Evolutionary conservation across 208 protist species (phyloP).

Genomic region (Trichomonas gallinae): DNA sequence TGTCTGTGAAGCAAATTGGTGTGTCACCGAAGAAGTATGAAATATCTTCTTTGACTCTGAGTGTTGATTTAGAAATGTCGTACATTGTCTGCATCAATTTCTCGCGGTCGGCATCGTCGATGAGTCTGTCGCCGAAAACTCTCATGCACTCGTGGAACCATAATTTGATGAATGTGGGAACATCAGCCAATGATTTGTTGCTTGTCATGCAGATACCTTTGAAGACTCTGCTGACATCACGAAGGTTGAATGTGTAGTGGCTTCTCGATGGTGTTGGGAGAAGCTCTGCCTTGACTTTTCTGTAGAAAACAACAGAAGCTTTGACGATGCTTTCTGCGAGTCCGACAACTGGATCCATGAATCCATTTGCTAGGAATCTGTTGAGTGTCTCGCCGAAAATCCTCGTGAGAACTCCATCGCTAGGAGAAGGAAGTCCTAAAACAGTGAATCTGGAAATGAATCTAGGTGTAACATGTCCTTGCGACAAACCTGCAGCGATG

Average conservation of each 20-base stretch:
- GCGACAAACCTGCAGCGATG: slow-evolving; percentile 33
- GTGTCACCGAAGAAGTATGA: background rate
- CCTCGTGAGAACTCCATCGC: slow-evolving; percentile 28
- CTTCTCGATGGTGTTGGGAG: slow-evolving; percentile 49
- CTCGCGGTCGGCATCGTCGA: slow-evolving; percentile 38
- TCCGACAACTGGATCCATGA: slow-evolving; percentile 32
- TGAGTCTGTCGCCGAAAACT: slow-evolving; percentile 51
- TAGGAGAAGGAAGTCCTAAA: background rate
- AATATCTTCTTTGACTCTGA: slow-evolving; percentile 22
- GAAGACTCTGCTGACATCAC: slow-evolving; percentile 48
- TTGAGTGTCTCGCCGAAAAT: slow-evolving; percentile 51
- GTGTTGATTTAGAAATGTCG: slow-evolving; percentile 12
- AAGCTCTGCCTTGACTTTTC: slow-evolving; percentile 35
- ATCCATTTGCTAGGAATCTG: slow-evolving; percentile 32
- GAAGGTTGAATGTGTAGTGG: slow-evolving; percentile 55
- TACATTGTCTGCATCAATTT: slow-evolving; percentile 41
- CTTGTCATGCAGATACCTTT: background rate
- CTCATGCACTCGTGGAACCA: slow-evolving; percentile 53
- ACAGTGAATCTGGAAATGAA: slow-evolving; percentile 91
- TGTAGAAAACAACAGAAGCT: slow-evolving; percentile 41
- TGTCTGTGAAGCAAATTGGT: background rate
- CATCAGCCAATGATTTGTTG: background rate
- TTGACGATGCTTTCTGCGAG: slow-evolving; percentile 32
- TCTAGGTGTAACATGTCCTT: slow-evolving; percentile 63
- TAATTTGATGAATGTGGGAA: slow-evolving; percentile 37